Evolutionary conservation across 2,329 filamentous ascomycete species (phyloP).

Genomic region (Graphium sp.): DNA sequence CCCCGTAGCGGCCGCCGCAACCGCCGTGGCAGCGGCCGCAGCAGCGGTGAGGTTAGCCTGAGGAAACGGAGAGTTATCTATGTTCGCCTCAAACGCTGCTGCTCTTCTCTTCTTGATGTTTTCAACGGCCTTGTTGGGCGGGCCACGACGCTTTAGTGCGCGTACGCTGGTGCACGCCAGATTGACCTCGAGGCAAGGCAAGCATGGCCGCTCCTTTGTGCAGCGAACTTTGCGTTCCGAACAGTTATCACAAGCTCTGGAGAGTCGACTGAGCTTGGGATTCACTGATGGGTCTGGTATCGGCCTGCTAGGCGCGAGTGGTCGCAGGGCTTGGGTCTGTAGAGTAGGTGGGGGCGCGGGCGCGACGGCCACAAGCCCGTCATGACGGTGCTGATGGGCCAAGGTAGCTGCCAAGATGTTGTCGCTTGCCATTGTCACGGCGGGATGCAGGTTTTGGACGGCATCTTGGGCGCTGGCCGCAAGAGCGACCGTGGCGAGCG

Average conservation of each 20-base stretch:
- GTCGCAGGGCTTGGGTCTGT: constrained; percentile 9
- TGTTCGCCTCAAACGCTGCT: no score
- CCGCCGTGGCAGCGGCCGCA: constrained; percentile 29
- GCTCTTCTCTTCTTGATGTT: constrained; percentile 5
- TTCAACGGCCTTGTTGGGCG: constrained; percentile 29
- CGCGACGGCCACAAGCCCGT: constrained; percentile 6
- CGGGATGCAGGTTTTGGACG: constrained; percentile 1
- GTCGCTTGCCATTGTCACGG: constrained; percentile 1
- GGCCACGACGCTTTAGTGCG: constrained; percentile 39
- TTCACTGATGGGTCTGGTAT: constrained; percentile 24
- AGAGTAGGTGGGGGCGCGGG: constrained; percentile 1
- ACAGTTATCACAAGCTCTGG: constrained; percentile 44
- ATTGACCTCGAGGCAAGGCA: constrained; percentile 36
- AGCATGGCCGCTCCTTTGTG: constrained; percentile 37
- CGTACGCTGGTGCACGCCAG: constrained; percentile 41
- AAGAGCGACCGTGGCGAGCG: constrained; percentile 4
- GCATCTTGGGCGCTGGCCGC: constrained; percentile 2
- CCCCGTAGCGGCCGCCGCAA: constrained; percentile 31
- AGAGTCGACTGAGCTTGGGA: constrained; percentile 35
- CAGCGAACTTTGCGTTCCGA: constrained; percentile 46
- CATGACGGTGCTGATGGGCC: not conserved
- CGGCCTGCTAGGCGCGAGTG: no score
- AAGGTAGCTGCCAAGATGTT: constrained; percentile 1
- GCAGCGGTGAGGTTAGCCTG: constrained; percentile 4
- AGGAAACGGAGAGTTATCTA: no score